Conservation (phyloP, 495 filamentous ascomycete species). For the Hypoxylon rickii region DNA sequence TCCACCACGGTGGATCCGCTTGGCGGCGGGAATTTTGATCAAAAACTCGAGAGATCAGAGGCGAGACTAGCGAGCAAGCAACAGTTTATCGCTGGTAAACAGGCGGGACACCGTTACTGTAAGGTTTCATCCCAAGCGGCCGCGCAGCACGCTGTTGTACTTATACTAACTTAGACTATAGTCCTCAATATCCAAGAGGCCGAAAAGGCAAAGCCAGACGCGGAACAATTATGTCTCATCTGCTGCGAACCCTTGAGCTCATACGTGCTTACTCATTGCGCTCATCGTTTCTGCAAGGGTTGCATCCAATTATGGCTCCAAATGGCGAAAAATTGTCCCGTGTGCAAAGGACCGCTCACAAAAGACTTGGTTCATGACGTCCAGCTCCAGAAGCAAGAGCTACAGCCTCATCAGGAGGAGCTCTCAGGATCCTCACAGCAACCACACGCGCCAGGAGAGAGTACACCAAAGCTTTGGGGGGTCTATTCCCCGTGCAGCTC, state of each 20-base stretch:
- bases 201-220: slow-evolving; percentile 55
- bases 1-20: slow-evolving; percentile 83
- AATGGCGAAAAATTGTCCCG: slow-evolving; percentile 66
- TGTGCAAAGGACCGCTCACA: slow-evolving; percentile 72
- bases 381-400: slow-evolving; percentile 74
- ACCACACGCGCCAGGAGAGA: slow-evolving; percentile 15
- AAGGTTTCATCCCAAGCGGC: slow-evolving; percentile 1
- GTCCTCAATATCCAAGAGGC: slow-evolving; percentile 52
- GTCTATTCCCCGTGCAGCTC: slow-evolving; percentile 78
- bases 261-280: slow-evolving; percentile 84
- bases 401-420: slow-evolving; percentile 70
- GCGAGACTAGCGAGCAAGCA: slow-evolving; percentile 60
- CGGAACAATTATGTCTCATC: slow-evolving; percentile 76
- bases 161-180: slow-evolving; percentile 31
- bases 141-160: background rate
- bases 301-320: slow-evolving; percentile 80
- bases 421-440: background rate
- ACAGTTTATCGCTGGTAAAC: slow-evolving; percentile 60
- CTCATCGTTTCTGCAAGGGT: slow-evolving; percentile 86
- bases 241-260: slow-evolving; percentile 73
- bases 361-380: slow-evolving; percentile 76
- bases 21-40: too few species aligned
- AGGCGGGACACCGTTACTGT: slow-evolving; percentile 44
- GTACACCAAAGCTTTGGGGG: slow-evolving; percentile 26
- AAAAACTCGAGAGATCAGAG: slow-evolving; percentile 39